Conservation (phyloP, 2,329 filamentous ascomycete species). For the Eutypa lata region DNA sequence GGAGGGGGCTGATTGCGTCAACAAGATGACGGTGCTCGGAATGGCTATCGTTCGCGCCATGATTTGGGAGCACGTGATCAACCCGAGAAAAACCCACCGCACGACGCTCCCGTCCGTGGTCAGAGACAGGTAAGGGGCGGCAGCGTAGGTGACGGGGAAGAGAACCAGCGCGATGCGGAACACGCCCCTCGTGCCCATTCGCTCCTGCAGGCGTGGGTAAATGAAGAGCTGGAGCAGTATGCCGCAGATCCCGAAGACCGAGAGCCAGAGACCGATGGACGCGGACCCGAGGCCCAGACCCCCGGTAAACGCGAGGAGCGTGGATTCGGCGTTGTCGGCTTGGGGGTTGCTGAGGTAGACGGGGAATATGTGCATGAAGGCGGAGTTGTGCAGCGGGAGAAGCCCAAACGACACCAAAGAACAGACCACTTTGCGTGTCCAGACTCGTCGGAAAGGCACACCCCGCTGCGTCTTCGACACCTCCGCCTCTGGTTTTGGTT, state of each 20-base stretch:
- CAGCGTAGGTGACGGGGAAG: constrained; percentile 56
- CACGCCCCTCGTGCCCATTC: constrained; percentile 56
- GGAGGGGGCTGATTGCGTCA: constrained; percentile 35
- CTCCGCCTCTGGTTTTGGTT: constrained; percentile 6
- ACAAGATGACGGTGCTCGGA: constrained; percentile 36
- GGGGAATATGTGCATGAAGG: constrained; percentile 62
- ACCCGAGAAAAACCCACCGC: constrained; percentile 53
- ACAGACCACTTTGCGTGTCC: constrained; percentile 30
- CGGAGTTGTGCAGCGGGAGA: constrained; percentile 60
- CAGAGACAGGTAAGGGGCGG: constrained; percentile 58
- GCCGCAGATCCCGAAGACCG: constrained; percentile 58
- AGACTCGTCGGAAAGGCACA: constrained; percentile 19
- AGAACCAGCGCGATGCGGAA: constrained; percentile 56
- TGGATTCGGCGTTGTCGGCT: constrained; percentile 35
- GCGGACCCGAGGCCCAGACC: constrained; percentile 50
- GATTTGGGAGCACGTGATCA: constrained; percentile 57
- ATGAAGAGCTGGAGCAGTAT: constrained; percentile 59
- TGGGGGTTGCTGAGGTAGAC: constrained; percentile 58
- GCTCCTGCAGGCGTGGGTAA: constrained; percentile 56
- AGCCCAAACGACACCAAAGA: constrained; percentile 37
- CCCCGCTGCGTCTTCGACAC: constrained; percentile 5
- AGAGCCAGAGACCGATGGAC: constrained; percentile 41
- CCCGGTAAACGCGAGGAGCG: constrained; percentile 51
- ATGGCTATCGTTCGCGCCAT: constrained; percentile 56
- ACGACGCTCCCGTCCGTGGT: constrained; percentile 41